A percentile compares a stretch with the other conserved stretches of the same genome.
These are phyloP conservation scores for Eimeria acervulina DNA, from an alignment of 169 alveolate species.

Conservation along the genomic window DNA sequence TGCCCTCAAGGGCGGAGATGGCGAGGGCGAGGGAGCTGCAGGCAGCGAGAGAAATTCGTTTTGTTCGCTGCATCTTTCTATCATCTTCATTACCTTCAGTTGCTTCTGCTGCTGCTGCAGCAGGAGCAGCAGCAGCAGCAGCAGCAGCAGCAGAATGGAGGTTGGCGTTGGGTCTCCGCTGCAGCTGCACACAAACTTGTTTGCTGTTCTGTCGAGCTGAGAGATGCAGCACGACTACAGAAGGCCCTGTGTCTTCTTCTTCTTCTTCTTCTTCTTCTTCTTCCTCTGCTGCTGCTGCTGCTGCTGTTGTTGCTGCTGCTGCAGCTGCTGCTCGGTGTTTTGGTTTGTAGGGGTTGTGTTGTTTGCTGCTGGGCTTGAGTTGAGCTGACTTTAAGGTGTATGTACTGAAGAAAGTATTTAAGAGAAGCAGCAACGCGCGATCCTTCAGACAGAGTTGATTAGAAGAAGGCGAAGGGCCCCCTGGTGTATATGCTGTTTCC, in stretches of 20 bases:
- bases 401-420: not conserved
- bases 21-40: slow-evolving; percentile 46
- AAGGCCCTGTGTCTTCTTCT: too few relatives aligned
- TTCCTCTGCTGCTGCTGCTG: slow-evolving; percentile 5
- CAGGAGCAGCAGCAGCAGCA: not conserved
- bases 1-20: slow-evolving; percentile 14
- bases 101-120: too few relatives aligned
- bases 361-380: not conserved
- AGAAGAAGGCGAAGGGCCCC: too few relatives aligned
- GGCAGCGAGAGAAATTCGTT: not conserved
- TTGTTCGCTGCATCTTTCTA: too few relatives aligned
- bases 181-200: not conserved
- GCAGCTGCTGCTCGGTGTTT: not conserved
- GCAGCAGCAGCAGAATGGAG: not conserved
- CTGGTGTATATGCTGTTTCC: too few relatives aligned
- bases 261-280: too few relatives aligned
- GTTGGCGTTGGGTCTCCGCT: not conserved
- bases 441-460: slow-evolving; percentile 30
- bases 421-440: not conserved
- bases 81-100: too few relatives aligned
- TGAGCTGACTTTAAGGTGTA: not conserved
- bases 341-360: not conserved
- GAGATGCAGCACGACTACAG: not conserved
- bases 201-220: not conserved
- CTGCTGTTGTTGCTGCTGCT: not conserved